These are phyloP conservation scores for Albugo candida DNA, from an alignment of 352 stramenopile genomes.

Conservation along the genomic window DNA sequence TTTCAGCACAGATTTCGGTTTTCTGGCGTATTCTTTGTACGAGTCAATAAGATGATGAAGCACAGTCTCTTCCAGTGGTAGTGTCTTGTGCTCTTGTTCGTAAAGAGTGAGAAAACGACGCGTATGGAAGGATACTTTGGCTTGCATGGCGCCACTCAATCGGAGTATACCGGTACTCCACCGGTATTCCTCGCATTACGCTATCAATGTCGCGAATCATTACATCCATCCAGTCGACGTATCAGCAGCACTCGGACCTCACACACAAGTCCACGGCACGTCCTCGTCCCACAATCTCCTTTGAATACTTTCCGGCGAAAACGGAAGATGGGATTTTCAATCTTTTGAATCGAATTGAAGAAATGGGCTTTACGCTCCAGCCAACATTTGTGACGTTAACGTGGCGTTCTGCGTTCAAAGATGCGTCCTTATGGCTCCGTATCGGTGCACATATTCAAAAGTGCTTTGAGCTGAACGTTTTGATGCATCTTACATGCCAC, in stretches of 20 bases:
- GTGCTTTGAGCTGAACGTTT: constrained; percentile 64
- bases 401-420: constrained; percentile 78
- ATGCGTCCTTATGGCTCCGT: constrained; percentile 78
- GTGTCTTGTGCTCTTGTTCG: constrained; percentile 29
- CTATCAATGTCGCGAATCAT: background rate
- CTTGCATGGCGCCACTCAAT: constrained; percentile 27
- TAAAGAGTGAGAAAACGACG: constrained; percentile 65
- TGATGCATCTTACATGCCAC: constrained; percentile 68
- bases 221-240: no score
- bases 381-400: constrained; percentile 80
- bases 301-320: constrained; percentile 79
- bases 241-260: no score
- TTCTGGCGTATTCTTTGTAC: constrained; percentile 74
- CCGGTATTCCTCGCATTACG: background rate
- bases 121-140: constrained; percentile 77
- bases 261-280: background rate
- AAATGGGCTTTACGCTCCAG: constrained; percentile 70
- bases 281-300: constrained; percentile 43
- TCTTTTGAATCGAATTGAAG: constrained; percentile 61
- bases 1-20: constrained; percentile 18
- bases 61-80: constrained; percentile 37
- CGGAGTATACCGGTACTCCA: background rate
- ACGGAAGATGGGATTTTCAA: constrained; percentile 74
- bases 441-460: constrained; percentile 79
- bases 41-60: constrained; percentile 40